Percentiles rank a stretch among this genome's conserved stretches.
phyloP scores from a whole-genome alignment of 1,139 yeast genomes.

The Hyphopichia fennica region DNA sequence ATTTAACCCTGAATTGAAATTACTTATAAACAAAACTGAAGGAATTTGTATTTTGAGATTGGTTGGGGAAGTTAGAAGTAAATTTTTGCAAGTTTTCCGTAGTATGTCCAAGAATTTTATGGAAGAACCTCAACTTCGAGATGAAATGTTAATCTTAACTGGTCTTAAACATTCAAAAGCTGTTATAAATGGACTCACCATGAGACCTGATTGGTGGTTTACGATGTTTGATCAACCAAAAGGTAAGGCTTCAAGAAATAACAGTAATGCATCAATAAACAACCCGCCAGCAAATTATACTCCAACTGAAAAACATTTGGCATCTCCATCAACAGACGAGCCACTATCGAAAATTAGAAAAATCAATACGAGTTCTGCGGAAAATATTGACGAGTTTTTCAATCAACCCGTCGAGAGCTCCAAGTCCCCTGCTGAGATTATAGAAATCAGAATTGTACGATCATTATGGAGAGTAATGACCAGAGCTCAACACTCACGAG shows the following conservation, averaged over 20 bases:
- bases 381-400: neutral
- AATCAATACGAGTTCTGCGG: conserved; percentile 4
- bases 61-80: conserved; percentile 22
- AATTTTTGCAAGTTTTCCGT: conserved; percentile 27
- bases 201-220: conserved; percentile 33
- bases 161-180: conserved; percentile 29
- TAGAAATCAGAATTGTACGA: conserved; percentile 31
- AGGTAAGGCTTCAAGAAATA: too few species aligned
- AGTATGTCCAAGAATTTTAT: conserved; percentile 21
- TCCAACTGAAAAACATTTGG: neutral
- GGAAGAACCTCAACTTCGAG: conserved; percentile 16
- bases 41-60: conserved; percentile 28
- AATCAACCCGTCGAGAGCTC: neutral
- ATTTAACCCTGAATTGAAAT: conserved; percentile 24
- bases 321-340: neutral
- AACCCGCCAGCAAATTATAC: too few species aligned
- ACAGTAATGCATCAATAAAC: too few species aligned
- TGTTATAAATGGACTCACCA: conserved; percentile 35
- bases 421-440: conserved; percentile 20
- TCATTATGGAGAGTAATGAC: conserved; percentile 36
- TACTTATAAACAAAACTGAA: conserved; percentile 28
- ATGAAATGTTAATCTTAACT: conserved; percentile 21
- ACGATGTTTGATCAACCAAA: neutral
- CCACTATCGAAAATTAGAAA: conserved; percentile 15
- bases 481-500: conserved; percentile 22